Conservation (phyloP, 2,329 filamentous ascomycete genomes). For the Hypoxylon sp. region DNA sequence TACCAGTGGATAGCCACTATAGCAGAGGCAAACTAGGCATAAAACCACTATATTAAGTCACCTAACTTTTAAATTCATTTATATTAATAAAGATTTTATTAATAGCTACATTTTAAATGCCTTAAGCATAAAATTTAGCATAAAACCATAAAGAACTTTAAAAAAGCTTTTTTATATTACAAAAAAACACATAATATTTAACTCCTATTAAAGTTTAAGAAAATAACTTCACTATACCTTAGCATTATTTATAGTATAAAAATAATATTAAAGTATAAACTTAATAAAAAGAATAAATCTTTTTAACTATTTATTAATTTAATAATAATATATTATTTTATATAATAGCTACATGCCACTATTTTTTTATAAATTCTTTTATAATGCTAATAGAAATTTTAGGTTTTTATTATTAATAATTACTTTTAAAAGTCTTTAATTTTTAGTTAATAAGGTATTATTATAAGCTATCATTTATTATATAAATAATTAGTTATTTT, state of each 20-base stretch:
- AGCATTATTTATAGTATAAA: too few species aligned
- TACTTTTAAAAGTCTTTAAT: neutral
- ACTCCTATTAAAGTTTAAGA: neutral
- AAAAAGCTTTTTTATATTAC: neutral
- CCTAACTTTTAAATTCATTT: too few species aligned
- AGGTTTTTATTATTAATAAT: constrained; percentile 1
- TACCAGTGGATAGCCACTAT: too few species aligned
- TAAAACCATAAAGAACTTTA: neutral
- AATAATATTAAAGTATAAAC: too few species aligned
- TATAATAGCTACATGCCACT: neutral
- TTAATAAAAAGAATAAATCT: too few species aligned
- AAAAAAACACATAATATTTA: neutral
- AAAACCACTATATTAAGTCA: too few species aligned
- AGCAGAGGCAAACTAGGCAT: too few species aligned
- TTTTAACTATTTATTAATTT: too few species aligned
- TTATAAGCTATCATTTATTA: neutral
- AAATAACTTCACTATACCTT: neutral
- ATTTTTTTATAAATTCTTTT: neutral
- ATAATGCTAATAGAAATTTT: constrained; percentile 4
- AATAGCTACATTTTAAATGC: neutral
- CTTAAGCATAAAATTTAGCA: neutral
- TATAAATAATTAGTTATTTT: neutral
- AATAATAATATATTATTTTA: too few species aligned
- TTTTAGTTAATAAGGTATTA: neutral
- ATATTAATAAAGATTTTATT: too few species aligned